Conservation (phyloP, 2,329 filamentous ascomycete species). For the Sarocladium oryzae region DNA sequence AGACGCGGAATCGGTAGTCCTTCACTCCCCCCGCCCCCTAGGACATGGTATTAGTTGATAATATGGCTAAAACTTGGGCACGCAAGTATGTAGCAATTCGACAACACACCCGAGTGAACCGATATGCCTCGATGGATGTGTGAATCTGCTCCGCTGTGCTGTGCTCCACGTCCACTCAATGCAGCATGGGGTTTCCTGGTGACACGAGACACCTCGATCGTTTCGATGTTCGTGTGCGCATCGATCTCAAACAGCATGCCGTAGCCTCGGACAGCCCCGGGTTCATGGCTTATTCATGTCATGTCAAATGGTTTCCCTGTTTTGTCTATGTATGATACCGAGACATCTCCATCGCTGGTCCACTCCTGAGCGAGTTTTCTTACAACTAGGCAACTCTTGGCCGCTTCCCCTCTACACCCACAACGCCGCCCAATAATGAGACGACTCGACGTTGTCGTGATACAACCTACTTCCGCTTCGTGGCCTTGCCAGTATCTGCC, state of each 20-base stretch:
- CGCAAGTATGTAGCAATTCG: too few relatives aligned
- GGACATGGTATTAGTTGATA: too few relatives aligned
- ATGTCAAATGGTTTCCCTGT: neutral
- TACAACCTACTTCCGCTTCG: slow-evolving; percentile 32
- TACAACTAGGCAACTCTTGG: too few relatives aligned
- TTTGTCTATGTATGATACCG: neutral
- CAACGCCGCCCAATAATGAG: too few relatives aligned
- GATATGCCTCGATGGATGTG: neutral
- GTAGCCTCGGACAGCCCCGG: neutral
- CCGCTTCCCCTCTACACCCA: too few relatives aligned
- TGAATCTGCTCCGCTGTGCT: neutral
- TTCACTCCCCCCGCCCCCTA: too few relatives aligned
- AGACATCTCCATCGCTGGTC: too few relatives aligned
- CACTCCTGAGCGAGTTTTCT: too few relatives aligned
- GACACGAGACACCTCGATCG: neutral
- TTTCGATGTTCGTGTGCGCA: neutral
- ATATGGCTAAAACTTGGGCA: too few relatives aligned
- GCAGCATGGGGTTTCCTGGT: neutral
- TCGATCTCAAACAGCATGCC: slow-evolving; percentile 3
- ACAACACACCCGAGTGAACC: neutral
- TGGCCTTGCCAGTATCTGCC: slow-evolving; percentile 38
- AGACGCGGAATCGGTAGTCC: too few relatives aligned
- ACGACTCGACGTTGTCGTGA: neutral
- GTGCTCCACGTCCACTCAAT: neutral
- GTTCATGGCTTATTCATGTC: neutral